Base-by-base conservation (phyloP, 768 basidiomycete genomes). In the Mycena haematopus region DNA sequence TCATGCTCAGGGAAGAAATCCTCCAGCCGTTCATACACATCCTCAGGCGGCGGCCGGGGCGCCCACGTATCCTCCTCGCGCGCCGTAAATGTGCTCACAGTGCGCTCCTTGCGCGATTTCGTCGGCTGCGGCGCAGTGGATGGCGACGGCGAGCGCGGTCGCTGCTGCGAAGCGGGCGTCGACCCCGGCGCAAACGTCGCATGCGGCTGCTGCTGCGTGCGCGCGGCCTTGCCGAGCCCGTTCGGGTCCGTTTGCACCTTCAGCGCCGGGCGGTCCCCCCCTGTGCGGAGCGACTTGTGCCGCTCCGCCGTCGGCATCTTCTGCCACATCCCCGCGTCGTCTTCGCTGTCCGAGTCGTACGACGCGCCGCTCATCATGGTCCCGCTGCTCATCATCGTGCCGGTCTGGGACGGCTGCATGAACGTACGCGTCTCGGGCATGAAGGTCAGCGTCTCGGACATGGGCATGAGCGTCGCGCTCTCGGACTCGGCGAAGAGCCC, bases 1-100 rank as follows among this genome's bases (percentile, higher is more conserved):
- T 98, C 95, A 72, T 97, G 93, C 66, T 91, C 89, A 0, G 96
- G 96, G 83, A 99, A 99, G 80, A 93, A 98, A 63, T 91, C 88
- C 68, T 98, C 93, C 9, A 99, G 82, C 58, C 92, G 88, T 45
- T 98, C 91, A 72, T 95, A 94, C 46, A 99, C 91, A 68, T 92
- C 91, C 76, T 99, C 97, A 0, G 95, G 88, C 47, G 89, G 86
- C 29, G 96, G 96, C 69, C 95, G 92, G 63, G 90, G 87, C 38
- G 92, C 91, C 95, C 94, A 97, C 22, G 90, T 90, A 58, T 84
- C 82, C 68, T 87, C 89, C 63, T 83, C 79, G 54, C 79, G 80
- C 63, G 84, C 81, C 15, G 83, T 86, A 66, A 93, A 91, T 6
- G 87, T 86, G 67, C 82, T 89, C 49, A 78, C 76, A n/a, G 77